phyloP scores from a whole-genome alignment of 164 flowering plant species.

The Brasenia schreberi region DNA sequence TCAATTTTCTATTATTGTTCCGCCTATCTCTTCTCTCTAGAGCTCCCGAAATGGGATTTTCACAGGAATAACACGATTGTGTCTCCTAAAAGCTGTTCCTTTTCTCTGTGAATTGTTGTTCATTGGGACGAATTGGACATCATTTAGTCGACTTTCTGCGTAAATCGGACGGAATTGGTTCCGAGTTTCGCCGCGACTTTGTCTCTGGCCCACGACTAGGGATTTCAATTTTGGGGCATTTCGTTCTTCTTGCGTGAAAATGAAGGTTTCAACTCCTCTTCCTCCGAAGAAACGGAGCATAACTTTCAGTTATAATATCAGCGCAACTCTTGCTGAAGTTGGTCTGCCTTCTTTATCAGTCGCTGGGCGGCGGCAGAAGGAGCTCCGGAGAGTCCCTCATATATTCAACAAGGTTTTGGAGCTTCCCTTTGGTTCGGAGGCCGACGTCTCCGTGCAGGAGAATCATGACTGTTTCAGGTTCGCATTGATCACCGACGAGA shows the following conservation, averaged over 20 bases:
- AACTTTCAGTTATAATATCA: constrained; percentile 22
- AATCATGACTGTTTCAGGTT: constrained; percentile 39
- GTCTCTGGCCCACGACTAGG: too few relatives aligned
- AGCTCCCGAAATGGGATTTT: too few relatives aligned
- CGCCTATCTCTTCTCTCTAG: too few relatives aligned
- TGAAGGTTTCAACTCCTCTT: constrained; percentile 31
- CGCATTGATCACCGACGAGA: constrained; percentile 19
- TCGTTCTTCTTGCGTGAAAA: neutral
- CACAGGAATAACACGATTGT: too few relatives aligned
- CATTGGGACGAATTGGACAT: too few relatives aligned
- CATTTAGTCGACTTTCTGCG: too few relatives aligned
- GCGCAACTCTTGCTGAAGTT: constrained; percentile 11
- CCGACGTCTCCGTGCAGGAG: constrained; percentile 59
- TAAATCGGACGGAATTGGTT: too few relatives aligned
- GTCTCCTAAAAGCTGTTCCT: too few relatives aligned
- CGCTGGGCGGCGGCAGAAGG: constrained; percentile 24
- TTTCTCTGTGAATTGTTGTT: too few relatives aligned
- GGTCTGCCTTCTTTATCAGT: constrained; percentile 1
- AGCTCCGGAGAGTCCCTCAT: constrained; percentile 72
- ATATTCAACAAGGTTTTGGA: constrained; percentile 65
- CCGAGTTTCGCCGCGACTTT: too few relatives aligned
- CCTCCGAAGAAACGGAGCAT: constrained; percentile 42
- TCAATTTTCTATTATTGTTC: too few relatives aligned
- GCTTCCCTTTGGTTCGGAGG: constrained; percentile 60
- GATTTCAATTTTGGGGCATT: too few relatives aligned